Base-by-base conservation (phyloP, 2,329 filamentous ascomycete species). In the Monosporascus sp. region DNA sequence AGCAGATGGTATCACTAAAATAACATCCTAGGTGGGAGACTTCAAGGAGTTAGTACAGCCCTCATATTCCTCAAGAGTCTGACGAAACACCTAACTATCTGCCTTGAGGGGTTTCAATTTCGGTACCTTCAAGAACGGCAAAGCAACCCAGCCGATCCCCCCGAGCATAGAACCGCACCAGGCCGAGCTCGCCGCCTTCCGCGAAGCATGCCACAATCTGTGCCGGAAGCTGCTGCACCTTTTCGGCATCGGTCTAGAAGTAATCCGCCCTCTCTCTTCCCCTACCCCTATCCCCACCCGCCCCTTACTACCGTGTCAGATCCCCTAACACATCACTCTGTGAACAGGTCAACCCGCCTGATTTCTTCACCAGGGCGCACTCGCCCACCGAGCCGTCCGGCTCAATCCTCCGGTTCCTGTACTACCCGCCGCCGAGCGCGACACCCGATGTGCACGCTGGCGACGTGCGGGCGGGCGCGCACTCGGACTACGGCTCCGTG, bases 381-480 rank as follows among this genome's bases (percentile, higher is more conserved):
- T 69, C 72, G 49, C 69, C 65, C 54, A 60, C 65, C 20, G 74
- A 77, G 22, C 67, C 76, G 7, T 83, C 81, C 0, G 77, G 79
- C 56, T 79, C 76, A 58, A 88, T 82, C 63, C 76, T 91, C 16
- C 85, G 89, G 31, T 78, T 89, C 60, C 82, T 97, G 1, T 83
- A 85, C 71, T 92, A 91, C 70, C 88, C 87, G 1, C 78, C 83
- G 1, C 73, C 77, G 7, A 61, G 66, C 40, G 64, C 70, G 47
- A 63, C 70, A 8, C 76, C 75, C 7, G 63, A 68, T 11, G 70
- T 84, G 61, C 62, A 77, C 37, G 50, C 64, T 56, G 64, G 74
- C 52, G 89, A 93, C 64, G 82, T 97, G 56, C 86, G 93, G 27
- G 93, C 93, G 7, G 94, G 93, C 53, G 91, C 93, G 0, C 93